phyloP scores from a whole-genome alignment of 202 grass and related monocot species.

The Zoysia matrella region DNA sequence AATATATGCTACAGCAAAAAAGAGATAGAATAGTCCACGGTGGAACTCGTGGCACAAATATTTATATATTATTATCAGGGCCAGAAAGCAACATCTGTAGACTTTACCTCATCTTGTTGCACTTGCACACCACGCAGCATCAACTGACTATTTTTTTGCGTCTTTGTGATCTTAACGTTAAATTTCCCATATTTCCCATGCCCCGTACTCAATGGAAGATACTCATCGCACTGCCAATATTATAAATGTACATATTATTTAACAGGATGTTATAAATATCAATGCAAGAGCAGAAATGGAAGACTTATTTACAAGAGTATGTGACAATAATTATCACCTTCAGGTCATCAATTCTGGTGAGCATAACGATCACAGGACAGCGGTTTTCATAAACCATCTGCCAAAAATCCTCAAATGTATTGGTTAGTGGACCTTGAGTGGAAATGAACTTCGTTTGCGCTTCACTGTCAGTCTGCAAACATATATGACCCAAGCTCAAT shows the following conservation, averaged over 20 bases:
- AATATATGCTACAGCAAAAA: neutral
- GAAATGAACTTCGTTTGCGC: conserved; percentile 76
- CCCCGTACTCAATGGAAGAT: conserved; percentile 63
- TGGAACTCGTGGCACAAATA: neutral
- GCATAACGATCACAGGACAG: conserved; percentile 90
- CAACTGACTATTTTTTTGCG: conserved; percentile 40
- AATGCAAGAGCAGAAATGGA: neutral
- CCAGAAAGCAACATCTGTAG: conserved; percentile 22
- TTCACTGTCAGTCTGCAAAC: conserved; percentile 48
- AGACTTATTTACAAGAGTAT: conserved; percentile 11
- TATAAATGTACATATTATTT: conserved; percentile 36
- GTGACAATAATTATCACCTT: conserved; percentile 55
- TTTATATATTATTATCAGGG: conserved; percentile 7
- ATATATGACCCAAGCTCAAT: conserved; percentile 6
- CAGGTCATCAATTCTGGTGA: conserved; percentile 66
- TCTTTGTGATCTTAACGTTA: conserved; percentile 50
- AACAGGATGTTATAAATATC: conserved; percentile 11
- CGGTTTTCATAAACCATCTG: conserved; percentile 83
- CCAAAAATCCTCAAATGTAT: conserved; percentile 26
- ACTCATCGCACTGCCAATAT: conserved; percentile 79
- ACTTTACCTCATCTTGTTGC: conserved; percentile 58
- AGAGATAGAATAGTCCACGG: too few species aligned
- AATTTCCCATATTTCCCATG: conserved; percentile 69
- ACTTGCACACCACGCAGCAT: conserved; percentile 69
- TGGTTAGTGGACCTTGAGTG: conserved; percentile 83